These are phyloP conservation scores for Colletotrichum sp. DNA, from an alignment of 2,329 filamentous ascomycete species.

Conservation along the genomic window DNA sequence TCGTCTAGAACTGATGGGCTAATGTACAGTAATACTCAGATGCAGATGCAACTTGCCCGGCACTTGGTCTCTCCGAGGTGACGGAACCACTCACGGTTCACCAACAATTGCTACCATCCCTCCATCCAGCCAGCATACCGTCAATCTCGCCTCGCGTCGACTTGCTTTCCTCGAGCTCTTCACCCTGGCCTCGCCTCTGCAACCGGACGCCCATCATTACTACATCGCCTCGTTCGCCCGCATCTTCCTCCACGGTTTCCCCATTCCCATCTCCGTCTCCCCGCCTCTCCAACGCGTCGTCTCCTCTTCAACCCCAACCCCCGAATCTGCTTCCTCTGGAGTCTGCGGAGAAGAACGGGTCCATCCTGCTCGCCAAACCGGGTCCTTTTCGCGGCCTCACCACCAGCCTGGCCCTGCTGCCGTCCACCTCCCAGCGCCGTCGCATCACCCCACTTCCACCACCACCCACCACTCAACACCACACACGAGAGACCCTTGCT, in stretches of 20 bases:
- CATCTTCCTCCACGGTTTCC: neutral
- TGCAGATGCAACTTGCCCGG: constrained; percentile 4
- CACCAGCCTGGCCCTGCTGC: neutral
- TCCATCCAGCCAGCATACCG: neutral
- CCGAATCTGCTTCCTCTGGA: neutral
- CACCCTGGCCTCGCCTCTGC: neutral
- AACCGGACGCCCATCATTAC: neutral
- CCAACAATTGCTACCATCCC: neutral
- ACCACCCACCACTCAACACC: constrained; percentile 2
- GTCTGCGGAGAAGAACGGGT: constrained; percentile 15
- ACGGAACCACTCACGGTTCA: neutral
- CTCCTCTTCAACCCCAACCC: constrained; percentile 9
- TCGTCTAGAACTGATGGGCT: neutral
- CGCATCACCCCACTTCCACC: neutral
- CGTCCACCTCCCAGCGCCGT: neutral
- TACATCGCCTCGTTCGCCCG: neutral
- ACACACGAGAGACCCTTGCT: neutral
- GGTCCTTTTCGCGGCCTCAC: constrained; percentile 8
- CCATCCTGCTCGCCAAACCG: neutral
- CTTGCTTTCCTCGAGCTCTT: neutral
- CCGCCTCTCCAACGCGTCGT: neutral
- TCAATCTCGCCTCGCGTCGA: neutral
- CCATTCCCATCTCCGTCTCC: neutral
- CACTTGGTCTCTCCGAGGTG: neutral
- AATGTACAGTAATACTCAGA: neutral